Base-by-base conservation (phyloP, 2,329 filamentous ascomycete genomes). In the Scedosporium dehoogii region DNA sequence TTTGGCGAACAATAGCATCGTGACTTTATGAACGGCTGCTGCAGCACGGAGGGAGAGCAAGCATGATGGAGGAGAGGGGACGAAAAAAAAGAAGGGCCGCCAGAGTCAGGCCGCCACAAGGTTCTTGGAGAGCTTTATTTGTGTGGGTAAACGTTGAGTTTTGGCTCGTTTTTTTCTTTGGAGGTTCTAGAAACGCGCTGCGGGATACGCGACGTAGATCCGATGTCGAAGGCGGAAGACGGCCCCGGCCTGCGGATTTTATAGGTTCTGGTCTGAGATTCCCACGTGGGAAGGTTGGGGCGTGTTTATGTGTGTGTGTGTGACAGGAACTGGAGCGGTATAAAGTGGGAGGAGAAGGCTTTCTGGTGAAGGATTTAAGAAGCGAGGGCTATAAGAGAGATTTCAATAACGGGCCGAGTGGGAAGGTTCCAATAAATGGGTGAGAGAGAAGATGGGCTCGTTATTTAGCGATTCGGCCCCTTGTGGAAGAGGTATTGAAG, bases 1-100 rank as follows among this genome's bases (percentile, higher is more conserved):
- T 70, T 76, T 79, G n/a, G 82, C 83, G 69, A 84, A 86, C 55
- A 86, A 71, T 67, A 86, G 72, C 83, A 85, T 85, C 55, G 60
- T 68, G 27, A 53, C 33, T 38, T 63, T 46, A 33, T 58, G 56
- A 23, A 42, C 42, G 38, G 16, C 21, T 2, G 16, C 38, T 29
- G 48, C 56, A n/a, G 59, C 53, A 25, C 29, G 23, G 29, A 23
- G 21, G 16, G 53, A 33, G 5, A 55, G 27, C 23, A 44, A 38
- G 48, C 51, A 59, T 38, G 57, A 27, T 42, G 57, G 29, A 9
- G 25, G 23, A 27, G 38, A 59, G 58, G n/a, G 12, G 41, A 46
- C 16, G 44, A 29, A 12, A 21, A 53, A 21, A 55, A 9, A 59
- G 58, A 41, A 46, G 33, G 38, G 18, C 9, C 4, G 33, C 29